A percentile compares a stretch with the other conserved stretches of the same genome.
These are phyloP conservation scores for Dryas drummondii DNA, from an alignment of 306 rosid species.

Conservation along the genomic window DNA sequence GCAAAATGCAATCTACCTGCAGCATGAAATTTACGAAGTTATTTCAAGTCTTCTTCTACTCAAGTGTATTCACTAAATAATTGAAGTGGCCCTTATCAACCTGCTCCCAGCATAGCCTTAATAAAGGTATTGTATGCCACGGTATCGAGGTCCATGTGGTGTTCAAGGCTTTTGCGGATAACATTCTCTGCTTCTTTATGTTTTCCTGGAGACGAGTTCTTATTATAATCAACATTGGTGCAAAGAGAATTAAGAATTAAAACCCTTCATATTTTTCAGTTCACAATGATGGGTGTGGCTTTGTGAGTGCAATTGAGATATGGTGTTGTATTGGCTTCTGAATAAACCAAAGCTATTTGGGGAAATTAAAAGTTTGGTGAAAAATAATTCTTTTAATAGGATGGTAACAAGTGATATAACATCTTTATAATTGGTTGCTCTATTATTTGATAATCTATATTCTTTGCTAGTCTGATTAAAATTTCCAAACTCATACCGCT, in stretches of 20 bases:
- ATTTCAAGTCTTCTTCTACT: slow-evolving; percentile 34
- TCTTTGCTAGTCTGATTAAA: not conserved
- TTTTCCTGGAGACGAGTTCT: slow-evolving; percentile 52
- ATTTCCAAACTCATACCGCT: slow-evolving; percentile 47
- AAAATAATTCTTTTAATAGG: not conserved
- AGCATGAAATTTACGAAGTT: slow-evolving; percentile 23
- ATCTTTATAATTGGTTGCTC: not conserved
- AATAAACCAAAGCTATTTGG: not conserved
- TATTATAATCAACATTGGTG: not conserved
- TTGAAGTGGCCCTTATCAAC: slow-evolving; percentile 37
- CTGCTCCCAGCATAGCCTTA: slow-evolving; percentile 91
- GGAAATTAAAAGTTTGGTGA: not conserved
- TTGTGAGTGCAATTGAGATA: not conserved
- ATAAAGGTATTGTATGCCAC: slow-evolving; percentile 93
- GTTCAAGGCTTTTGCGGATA: slow-evolving; percentile 54
- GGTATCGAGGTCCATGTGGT: slow-evolving; percentile 66
- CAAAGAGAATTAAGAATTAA: not conserved
- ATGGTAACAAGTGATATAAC: not conserved
- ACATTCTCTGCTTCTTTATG: slow-evolving; percentile 70
- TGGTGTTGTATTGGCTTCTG: not conserved
- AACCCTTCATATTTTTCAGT: too few species aligned
- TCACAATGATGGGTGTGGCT: not conserved
- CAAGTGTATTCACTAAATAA: slow-evolving; percentile 10
- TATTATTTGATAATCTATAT: not conserved
- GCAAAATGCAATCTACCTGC: slow-evolving; percentile 78